Evolutionary conservation across 768 basidiomycete genomes (phyloP), one percentile per base, ranked within the genome.

Genomic region (Leccinum imitatum): DNA sequence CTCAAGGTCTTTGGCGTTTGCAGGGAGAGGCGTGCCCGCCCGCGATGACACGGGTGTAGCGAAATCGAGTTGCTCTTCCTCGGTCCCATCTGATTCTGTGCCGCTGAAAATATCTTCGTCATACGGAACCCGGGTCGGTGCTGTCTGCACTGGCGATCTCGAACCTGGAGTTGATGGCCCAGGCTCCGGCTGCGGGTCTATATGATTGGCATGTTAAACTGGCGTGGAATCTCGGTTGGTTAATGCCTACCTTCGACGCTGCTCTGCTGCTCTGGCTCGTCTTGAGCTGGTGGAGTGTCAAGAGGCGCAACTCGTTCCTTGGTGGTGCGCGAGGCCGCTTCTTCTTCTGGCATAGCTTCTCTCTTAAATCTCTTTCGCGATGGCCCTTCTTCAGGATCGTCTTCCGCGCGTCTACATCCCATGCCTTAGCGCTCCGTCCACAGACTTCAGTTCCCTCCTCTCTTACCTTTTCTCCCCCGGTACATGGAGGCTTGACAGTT

Each of bases 1-100:
- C 7, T 63, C 19, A 11, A 75, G 65, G 25, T 70, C 54, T 3
- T 57, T 47, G 6, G 64, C 54, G 8, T 63, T 63, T 19, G 70
- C 60, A 1, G 55, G 33, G 1, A 56, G 59, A 21, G 68, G 68
- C 6, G 68, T 74, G 21, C 63, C 63, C 3, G 60, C 37, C 3
- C 69, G 62, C n/a, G 66, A 68, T 11, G 69, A 75, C 15, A 68
- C 8, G 7, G 68, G 68, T 17, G 68, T 70, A 4, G 53, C 61
- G 19, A 57, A 69, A 33, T 63, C 62, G 13, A 54, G 58, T 54
- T 66, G 65, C 7, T 65, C 60, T 31, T 62, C 58, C 25, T 71
- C 62, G 1, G 63, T 63, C 63, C 62, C 63, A 33, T 68, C 73
- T n/a, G 68, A 67, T 54, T 68, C 65, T 3, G 67, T 69, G 5